phyloP scores from a whole-genome alignment of 2,329 filamentous ascomycete genomes.

The Blastomyces gilchristii region DNA sequence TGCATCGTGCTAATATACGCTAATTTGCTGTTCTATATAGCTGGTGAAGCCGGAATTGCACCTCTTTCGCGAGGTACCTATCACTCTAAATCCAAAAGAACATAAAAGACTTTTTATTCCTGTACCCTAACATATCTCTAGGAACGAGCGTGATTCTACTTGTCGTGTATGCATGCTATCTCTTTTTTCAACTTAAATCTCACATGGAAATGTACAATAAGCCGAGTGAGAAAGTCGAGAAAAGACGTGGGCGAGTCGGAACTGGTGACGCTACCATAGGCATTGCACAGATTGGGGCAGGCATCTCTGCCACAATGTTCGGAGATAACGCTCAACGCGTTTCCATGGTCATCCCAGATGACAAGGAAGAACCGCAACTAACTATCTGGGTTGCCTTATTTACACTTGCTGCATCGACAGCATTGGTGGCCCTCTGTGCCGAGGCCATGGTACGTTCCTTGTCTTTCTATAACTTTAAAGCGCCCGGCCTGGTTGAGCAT shows the following conservation, averaged over 20 bases:
- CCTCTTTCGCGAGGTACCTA: constrained; percentile 26
- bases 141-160: constrained; percentile 66
- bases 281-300: constrained; percentile 43
- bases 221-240: constrained; percentile 66
- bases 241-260: constrained; percentile 36
- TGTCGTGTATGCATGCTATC: constrained; percentile 70
- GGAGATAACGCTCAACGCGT: constrained; percentile 42
- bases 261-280: constrained; percentile 42
- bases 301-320: constrained; percentile 41
- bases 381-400: constrained; percentile 60
- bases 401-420: constrained; percentile 62
- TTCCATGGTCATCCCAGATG: constrained; percentile 48
- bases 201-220: constrained; percentile 71
- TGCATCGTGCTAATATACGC: constrained; percentile 3
- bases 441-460: constrained; percentile 46
- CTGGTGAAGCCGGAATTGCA: constrained; percentile 21
- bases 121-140: constrained; percentile 17
- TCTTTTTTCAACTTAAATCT: constrained; percentile 85
- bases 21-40: constrained; percentile 13
- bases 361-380: constrained; percentile 63
- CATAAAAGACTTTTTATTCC: background rate
- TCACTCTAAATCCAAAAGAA: background rate
- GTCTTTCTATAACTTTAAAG: background rate
- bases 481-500: background rate
- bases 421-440: constrained; percentile 67